Evolutionary conservation across 2,329 filamentous ascomycete genomes (phyloP).

Genomic region (Bipolaris gigantea): DNA sequence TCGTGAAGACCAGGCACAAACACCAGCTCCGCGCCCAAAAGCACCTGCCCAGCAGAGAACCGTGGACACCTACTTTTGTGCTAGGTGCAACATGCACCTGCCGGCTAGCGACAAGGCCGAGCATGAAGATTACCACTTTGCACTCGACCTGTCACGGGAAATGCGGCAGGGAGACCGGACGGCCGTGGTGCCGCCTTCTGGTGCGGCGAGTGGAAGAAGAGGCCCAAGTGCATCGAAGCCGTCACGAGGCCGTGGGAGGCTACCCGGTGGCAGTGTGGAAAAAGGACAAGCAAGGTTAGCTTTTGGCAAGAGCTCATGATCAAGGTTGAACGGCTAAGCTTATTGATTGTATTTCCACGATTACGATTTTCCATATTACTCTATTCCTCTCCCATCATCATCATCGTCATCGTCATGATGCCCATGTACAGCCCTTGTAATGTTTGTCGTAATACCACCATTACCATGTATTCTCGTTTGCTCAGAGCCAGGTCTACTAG

Average conservation of each 20-base stretch:
- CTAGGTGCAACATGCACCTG: constrained; percentile 66
- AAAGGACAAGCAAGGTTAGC: constrained; percentile 52
- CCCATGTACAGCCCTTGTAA: too few relatives aligned
- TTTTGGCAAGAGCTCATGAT: constrained; percentile 42
- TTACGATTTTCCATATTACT: background rate
- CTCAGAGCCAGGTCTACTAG: background rate
- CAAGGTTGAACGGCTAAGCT: background rate
- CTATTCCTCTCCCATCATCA: background rate
- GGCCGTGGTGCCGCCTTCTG: constrained; percentile 2
- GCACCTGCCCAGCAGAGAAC: constrained; percentile 24
- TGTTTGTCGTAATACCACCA: background rate
- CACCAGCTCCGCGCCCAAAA: background rate
- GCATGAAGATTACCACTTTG: constrained; percentile 94
- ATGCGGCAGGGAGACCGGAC: constrained; percentile 39
- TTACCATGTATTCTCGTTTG: background rate
- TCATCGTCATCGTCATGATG: background rate
- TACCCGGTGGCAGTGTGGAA: constrained; percentile 40
- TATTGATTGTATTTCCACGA: background rate
- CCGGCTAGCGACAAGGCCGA: constrained; percentile 64
- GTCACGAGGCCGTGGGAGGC: constrained; percentile 42
- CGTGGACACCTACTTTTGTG: constrained; percentile 56
- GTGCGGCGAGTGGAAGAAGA: constrained; percentile 3
- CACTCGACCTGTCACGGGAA: constrained; percentile 76
- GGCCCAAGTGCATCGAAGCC: constrained; percentile 22
- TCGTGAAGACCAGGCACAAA: constrained; percentile 2